Base-by-base conservation (phyloP, 768 basidiomycete species). In the Fistulinella prunicolor region DNA sequence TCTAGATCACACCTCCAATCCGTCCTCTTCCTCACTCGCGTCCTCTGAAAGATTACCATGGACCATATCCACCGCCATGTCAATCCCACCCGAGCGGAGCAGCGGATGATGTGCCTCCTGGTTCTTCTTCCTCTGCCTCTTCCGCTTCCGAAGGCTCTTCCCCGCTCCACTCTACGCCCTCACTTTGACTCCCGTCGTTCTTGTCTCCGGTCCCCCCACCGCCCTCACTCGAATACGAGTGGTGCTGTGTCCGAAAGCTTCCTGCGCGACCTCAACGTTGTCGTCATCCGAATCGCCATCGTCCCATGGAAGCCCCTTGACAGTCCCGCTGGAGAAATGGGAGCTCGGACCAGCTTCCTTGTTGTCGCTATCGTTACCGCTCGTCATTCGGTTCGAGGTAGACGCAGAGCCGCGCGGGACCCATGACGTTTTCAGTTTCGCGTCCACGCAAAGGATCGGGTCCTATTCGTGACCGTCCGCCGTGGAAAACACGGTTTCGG, bases 391-490 rank as follows among this genome's bases (percentile, higher is more conserved):
- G 13, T 36, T 54, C 22, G 49, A 20, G 8, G 48, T 20, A n/a
- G n/a, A n/a, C n/a, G n/a, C n/a, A 14, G 43, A 29, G 2, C 14
- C 10, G 13, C 12, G 41, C 36, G 0, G 14, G 6, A n/a, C 12
- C 23, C 41, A 58, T 67, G 50, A 54, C 77, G 72, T 20, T 77
- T 74, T 44, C 81, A 74, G 42, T 70, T 67, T 38, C 79, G 68
- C n/a, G 81, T 76, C 89, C 89, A 90, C 24, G 75, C 72, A 29
- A n/a, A 72, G 68, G 42, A 90, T 82, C 20, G 78, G 75, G 30
- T 82, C 80, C 56, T 82, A 77, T 61, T 89, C 86, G 54, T 72
- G 73, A 22, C 78, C 80, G 52, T 90, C 88, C 6, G 90, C 75
- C 77, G 88, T 81, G 24, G 76, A 74, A 58, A 90, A 86, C 58